A percentile compares a stretch with the other conserved stretches of the same genome.
Conservation (phyloP, 345 rosid species). For the Iberis pinnata region DNA sequence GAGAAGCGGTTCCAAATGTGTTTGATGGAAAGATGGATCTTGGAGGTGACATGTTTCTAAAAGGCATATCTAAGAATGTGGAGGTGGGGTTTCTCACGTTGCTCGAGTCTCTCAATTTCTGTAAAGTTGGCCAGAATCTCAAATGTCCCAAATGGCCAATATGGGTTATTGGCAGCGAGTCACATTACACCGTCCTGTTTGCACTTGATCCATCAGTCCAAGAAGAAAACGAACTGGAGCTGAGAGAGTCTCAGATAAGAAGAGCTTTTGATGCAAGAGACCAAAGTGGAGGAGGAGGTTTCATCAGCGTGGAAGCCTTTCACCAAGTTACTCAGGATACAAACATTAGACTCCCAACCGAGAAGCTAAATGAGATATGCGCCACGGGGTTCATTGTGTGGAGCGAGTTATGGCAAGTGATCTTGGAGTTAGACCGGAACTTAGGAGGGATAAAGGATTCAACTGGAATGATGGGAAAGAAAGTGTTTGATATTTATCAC, state of each 20-base stretch:
- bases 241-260: slow-evolving; percentile 80
- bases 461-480: slow-evolving; percentile 89
- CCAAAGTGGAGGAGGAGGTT: slow-evolving; percentile 99
- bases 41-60: slow-evolving; percentile 89
- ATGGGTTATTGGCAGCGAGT: slow-evolving; percentile 99
- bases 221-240: slow-evolving; percentile 91
- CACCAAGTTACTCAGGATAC: slow-evolving; percentile 72
- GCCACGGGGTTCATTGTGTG: slow-evolving; percentile 82
- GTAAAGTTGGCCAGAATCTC: slow-evolving; percentile 90
- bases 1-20: slow-evolving; percentile 94
- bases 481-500: slow-evolving; percentile 89
- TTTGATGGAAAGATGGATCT: slow-evolving; percentile 97
- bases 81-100: slow-evolving; percentile 98
- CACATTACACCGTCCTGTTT: slow-evolving; percentile 92
- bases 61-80: slow-evolving; percentile 69
- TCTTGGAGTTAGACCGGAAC: slow-evolving; percentile 68
- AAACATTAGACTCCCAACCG: slow-evolving; percentile 52
- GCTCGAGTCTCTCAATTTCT: slow-evolving; percentile 86
- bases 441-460: slow-evolving; percentile 88
- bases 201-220: slow-evolving; percentile 82
- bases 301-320: slow-evolving; percentile 88
- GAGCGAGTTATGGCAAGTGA: slow-evolving; percentile 96
- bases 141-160: slow-evolving; percentile 96
- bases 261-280: slow-evolving; percentile 90
- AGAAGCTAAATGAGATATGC: slow-evolving; percentile 63